Base-by-base conservation (phyloP, 2,329 filamentous ascomycete species). In the Aschersonia sp. region DNA sequence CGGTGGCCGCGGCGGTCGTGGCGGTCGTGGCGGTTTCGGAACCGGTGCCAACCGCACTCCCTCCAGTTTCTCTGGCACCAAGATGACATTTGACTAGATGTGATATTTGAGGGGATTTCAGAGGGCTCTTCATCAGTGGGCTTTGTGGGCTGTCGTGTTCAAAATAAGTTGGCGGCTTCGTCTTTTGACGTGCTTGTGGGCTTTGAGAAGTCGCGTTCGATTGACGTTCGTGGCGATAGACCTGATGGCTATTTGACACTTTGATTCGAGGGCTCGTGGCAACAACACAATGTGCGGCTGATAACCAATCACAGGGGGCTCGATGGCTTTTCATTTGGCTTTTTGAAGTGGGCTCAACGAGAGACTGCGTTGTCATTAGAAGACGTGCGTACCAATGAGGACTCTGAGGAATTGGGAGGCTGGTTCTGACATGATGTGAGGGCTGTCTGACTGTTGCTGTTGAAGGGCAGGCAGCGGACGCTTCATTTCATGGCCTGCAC, bases 31-130 rank as follows among this genome's bases (percentile, higher is more conserved):
- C 51, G 68, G 71, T 50, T 69, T 75, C 55, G 71, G 75, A 51
- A 68, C 72, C 55, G 70, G 74, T 47, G 70, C 77, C 52, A 67
- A 74, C 52, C 47, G 50, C 45, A 51, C 50, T 49, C 60, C 68
- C 44, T 64, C 68, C 31, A 64, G 64, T 48, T 70, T 66, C 59
- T 71, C 76, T 67, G 88, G 87, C 67, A 84, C 80, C 72, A 92
- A 89, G 80, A 80, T 79, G 63, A 85, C 80, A 54, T 87, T 87
- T 64, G 66, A 69, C 53, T 68, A 67, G 71, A 53, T 32, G 48
- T 32, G 38, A 30, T 30, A n/a, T 7, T 31, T 28, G 56, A 31
- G 28, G 70, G 70, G 68, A 20, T 64, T 67, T 30, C 28, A 9
- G 43, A 20, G 43, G 43, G 43, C 43, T 45, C 55, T 52, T 63